Evolutionary conservation across 2,329 filamentous ascomycete species (phyloP).

Genomic region (Cytospora mali): DNA sequence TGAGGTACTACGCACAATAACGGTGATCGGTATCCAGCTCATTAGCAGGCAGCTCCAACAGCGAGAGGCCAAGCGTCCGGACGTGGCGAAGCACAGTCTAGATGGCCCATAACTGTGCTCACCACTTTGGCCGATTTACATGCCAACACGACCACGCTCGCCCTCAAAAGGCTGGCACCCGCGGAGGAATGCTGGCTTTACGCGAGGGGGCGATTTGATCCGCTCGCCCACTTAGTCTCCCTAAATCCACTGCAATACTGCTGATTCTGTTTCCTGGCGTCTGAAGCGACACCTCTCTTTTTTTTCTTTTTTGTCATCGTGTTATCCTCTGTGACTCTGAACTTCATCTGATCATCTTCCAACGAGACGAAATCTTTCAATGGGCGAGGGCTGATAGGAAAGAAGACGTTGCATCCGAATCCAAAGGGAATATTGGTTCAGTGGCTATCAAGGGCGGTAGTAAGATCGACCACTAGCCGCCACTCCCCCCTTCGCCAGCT

Average conservation of each 20-base stretch:
- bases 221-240: constrained; percentile 20
- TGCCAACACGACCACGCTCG: constrained; percentile 24
- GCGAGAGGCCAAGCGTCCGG: not conserved
- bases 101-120: constrained; percentile 12
- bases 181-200: constrained; percentile 14
- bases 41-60: not conserved
- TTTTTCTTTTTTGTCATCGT: not conserved
- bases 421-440: constrained; percentile 8
- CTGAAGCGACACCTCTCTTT: not conserved
- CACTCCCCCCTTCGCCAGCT: constrained; percentile 4
- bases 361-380: not conserved
- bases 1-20: constrained; percentile 7
- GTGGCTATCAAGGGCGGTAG: constrained; percentile 12
- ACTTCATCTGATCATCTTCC: not conserved
- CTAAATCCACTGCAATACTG: constrained; percentile 16
- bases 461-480: constrained; percentile 19
- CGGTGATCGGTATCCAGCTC: not conserved
- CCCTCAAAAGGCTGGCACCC: constrained; percentile 4
- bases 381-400: constrained; percentile 12
- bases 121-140: constrained; percentile 15
- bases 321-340: not conserved
- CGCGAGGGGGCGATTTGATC: constrained; percentile 18
- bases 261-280: constrained; percentile 1
- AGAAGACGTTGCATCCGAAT: constrained; percentile 13
- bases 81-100: constrained; percentile 6